phyloP scores from a whole-genome alignment of 352 stramenopile species.

The Phytophthora kernoviae region DNA sequence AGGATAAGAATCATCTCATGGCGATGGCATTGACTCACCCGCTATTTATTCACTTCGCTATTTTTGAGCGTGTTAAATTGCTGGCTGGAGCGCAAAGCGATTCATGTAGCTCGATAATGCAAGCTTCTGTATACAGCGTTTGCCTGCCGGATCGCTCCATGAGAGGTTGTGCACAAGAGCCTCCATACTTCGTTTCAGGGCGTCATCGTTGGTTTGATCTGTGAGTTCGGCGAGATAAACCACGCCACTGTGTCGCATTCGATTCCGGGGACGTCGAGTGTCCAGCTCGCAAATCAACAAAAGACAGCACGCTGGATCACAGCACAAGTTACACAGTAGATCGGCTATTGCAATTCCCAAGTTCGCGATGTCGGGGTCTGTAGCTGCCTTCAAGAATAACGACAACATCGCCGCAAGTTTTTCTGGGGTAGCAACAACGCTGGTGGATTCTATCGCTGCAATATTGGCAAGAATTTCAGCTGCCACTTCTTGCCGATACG shows the following conservation, averaged over 20 bases:
- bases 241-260: conserved; percentile 52
- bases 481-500: conserved; percentile 33
- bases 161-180: conserved; percentile 73
- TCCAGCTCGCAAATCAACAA: conserved; percentile 76
- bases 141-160: conserved; percentile 70
- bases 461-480: conserved; percentile 54
- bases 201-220: conserved; percentile 38
- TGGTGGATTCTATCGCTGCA: conserved; percentile 18
- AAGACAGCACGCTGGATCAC: conserved; percentile 53
- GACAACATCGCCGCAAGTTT: conserved; percentile 38
- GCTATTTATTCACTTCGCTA: conserved; percentile 12
- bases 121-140: conserved; percentile 74
- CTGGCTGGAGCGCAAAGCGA: conserved; percentile 45
- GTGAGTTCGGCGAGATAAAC: conserved; percentile 63
- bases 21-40: conserved; percentile 3
- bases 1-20: conserved; percentile 9
- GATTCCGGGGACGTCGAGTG: conserved; percentile 43
- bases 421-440: conserved; percentile 24
- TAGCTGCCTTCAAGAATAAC: conserved; percentile 34
- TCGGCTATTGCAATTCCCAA: conserved; percentile 53
- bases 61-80: conserved; percentile 35
- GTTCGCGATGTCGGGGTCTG: conserved; percentile 8
- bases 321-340: conserved; percentile 64
- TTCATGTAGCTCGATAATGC: conserved; percentile 66
- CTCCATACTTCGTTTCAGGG: conserved; percentile 69